phyloP scores from a whole-genome alignment of 164 flowering plant species.

The Piper betle region DNA sequence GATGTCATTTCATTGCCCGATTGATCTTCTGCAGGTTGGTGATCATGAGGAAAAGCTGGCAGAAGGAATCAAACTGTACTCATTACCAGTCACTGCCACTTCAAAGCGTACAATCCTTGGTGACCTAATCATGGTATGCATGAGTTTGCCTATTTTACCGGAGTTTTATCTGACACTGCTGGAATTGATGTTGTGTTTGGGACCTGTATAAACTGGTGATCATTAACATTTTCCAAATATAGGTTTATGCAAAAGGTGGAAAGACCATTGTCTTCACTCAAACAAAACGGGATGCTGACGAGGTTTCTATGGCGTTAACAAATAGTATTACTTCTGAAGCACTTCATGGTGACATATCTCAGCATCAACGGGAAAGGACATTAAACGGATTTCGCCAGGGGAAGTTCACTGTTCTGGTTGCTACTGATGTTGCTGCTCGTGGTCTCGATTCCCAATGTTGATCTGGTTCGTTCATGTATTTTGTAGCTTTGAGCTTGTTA shows the following conservation, averaged over 20 bases:
- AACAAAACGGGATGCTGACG: slow-evolving; percentile 97
- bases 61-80: slow-evolving; percentile 89
- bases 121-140: slow-evolving; percentile 71
- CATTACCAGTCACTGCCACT: slow-evolving; percentile 61
- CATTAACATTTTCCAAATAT: slow-evolving; percentile 1
- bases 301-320: slow-evolving; percentile 73
- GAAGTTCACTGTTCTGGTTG: slow-evolving; percentile 95
- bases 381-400: slow-evolving; percentile 86
- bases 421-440: slow-evolving; percentile 98
- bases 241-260: slow-evolving; percentile 99
- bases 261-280: slow-evolving; percentile 96
- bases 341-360: slow-evolving; percentile 98
- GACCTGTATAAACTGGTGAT: background rate
- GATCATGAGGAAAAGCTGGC: slow-evolving; percentile 90
- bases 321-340: slow-evolving; percentile 85
- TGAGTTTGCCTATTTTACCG: background rate
- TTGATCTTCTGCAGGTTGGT: slow-evolving; percentile 52
- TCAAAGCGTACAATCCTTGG: slow-evolving; percentile 84
- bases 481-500: background rate
- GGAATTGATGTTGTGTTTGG: background rate
- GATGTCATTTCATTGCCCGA: too few relatives aligned
- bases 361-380: slow-evolving; percentile 96
- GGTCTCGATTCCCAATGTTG: slow-evolving; percentile 99
- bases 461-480: slow-evolving; percentile 47
- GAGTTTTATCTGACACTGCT: background rate